phyloP scores from a whole-genome alignment of 257 asterid species.

The Petunia axillaris region DNA sequence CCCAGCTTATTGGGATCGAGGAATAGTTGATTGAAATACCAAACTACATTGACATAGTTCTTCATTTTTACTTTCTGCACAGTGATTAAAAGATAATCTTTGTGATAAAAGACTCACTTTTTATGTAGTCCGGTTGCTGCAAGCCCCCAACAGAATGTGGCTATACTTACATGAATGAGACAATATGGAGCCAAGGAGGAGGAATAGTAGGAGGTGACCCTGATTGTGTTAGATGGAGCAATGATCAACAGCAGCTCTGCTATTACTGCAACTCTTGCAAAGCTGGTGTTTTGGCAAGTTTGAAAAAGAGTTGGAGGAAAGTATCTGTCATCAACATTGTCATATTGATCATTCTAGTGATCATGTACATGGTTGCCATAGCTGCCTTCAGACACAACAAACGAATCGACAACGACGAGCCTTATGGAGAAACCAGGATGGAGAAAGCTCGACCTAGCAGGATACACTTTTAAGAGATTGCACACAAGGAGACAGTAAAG shows the following conservation, averaged over 20 bases:
- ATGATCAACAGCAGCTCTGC: slow-evolving; percentile 67
- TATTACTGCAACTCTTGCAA: slow-evolving; percentile 77
- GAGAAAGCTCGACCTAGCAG: slow-evolving; percentile 85
- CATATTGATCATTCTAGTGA: slow-evolving; percentile 68
- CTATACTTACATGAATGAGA: slow-evolving; percentile 62
- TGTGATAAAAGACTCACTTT: not conserved
- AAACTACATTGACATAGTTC: not conserved
- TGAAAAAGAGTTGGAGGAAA: slow-evolving; percentile 87
- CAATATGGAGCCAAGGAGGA: slow-evolving; percentile 52
- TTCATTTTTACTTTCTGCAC: not conserved
- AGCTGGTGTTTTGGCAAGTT: slow-evolving; percentile 88
- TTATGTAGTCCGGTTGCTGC: slow-evolving; percentile 87
- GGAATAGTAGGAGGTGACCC: slow-evolving; percentile 51
- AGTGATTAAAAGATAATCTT: not conserved
- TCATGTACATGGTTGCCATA: slow-evolving; percentile 67
- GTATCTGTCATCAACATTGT: slow-evolving; percentile 74
- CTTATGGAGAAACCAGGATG: slow-evolving; percentile 78
- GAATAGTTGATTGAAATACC: not conserved
- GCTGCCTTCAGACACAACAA: slow-evolving; percentile 82
- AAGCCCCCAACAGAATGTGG: slow-evolving; percentile 90
- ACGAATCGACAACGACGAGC: slow-evolving; percentile 65
- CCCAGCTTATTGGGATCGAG: not conserved
- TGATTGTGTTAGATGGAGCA: slow-evolving; percentile 75
- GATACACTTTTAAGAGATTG: slow-evolving; percentile 61
- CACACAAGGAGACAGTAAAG: slow-evolving; percentile 4